These are phyloP conservation scores for Neurospora intermedia DNA, from an alignment of 495 filamentous ascomycete species.

Conservation along the genomic window DNA sequence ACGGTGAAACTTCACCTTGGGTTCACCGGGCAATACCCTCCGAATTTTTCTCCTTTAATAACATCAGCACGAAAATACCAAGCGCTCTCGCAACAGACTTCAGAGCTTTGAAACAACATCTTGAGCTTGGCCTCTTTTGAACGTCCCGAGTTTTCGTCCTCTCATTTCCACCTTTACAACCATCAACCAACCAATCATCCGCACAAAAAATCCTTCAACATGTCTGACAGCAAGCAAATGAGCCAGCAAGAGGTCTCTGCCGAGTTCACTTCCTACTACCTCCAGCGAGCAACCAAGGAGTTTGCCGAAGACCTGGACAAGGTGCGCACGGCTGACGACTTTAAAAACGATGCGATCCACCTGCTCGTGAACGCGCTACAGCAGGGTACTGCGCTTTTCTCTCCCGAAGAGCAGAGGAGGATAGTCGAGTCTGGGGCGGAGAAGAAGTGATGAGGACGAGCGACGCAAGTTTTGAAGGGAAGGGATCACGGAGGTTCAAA, in stretches of 20 bases:
- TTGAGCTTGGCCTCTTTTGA: not conserved
- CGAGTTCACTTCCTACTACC: conserved; percentile 53
- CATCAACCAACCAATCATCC: conserved; percentile 1
- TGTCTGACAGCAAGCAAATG: conserved; percentile 15
- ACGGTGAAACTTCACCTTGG: not conserved
- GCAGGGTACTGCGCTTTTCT: conserved; percentile 46
- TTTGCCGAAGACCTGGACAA: conserved; percentile 64
- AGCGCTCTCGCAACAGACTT: not conserved
- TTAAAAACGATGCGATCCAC: conserved; percentile 47
- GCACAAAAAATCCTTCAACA: not conserved
- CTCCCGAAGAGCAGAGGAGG: conserved; percentile 31
- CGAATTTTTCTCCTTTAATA: not conserved
- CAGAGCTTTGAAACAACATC: not conserved
- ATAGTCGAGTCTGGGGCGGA: conserved; percentile 16
- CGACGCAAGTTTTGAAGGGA: not conserved
- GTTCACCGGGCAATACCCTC: not conserved
- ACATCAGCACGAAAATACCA: not conserved
- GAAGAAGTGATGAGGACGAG: not conserved
- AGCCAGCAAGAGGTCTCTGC: conserved; percentile 26
- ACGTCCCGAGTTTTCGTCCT: not conserved
- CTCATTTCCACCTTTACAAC: not conserved
- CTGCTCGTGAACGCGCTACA: conserved; percentile 55
- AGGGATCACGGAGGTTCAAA: not conserved
- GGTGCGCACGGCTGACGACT: conserved; percentile 55
- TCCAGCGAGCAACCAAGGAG: conserved; percentile 52